A percentile compares a stretch with the other conserved stretches of the same genome.
Conservation (phyloP, 352 stramenopile genomes). For the Phytophthora rubi region DNA sequence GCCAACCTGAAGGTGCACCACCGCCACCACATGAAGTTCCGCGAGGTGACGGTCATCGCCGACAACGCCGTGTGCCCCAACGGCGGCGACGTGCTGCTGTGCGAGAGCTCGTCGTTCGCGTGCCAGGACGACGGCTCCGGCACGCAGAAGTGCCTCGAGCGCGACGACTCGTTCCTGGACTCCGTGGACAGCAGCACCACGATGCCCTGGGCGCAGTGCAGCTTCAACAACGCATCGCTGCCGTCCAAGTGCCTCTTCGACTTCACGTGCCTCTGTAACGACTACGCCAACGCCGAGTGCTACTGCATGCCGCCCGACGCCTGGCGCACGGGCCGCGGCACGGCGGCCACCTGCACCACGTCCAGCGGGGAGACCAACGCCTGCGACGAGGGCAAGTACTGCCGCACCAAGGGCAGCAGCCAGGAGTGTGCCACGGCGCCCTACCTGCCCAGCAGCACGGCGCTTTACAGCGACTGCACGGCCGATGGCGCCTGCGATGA, state of each 20-base stretch:
- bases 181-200: constrained; percentile 44
- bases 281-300: constrained; percentile 51
- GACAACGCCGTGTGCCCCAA: constrained; percentile 53
- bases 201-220: constrained; percentile 51
- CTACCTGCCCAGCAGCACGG: constrained; percentile 47
- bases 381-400: constrained; percentile 64
- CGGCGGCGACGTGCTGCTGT: constrained; percentile 50
- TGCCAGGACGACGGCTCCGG: constrained; percentile 51
- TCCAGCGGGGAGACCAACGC: constrained; percentile 33
- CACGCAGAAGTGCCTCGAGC: constrained; percentile 42
- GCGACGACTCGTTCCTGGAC: constrained; percentile 52
- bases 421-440: constrained; percentile 56
- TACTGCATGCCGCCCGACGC: constrained; percentile 58
- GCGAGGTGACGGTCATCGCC: constrained; percentile 48
- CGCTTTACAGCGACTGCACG: constrained; percentile 55
- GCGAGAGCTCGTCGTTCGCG: constrained; percentile 44
- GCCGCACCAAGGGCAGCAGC: constrained; percentile 53
- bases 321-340: constrained; percentile 43
- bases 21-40: constrained; percentile 54
- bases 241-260: constrained; percentile 59
- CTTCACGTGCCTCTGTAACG: constrained; percentile 54
- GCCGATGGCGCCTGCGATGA: constrained; percentile 38
- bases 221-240: constrained; percentile 33
- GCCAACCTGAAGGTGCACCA: constrained; percentile 35
- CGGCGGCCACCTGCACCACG: constrained; percentile 44